Evolutionary conservation across 495 filamentous ascomycete genomes (phyloP).

Genomic region (Daldinia loculata): DNA sequence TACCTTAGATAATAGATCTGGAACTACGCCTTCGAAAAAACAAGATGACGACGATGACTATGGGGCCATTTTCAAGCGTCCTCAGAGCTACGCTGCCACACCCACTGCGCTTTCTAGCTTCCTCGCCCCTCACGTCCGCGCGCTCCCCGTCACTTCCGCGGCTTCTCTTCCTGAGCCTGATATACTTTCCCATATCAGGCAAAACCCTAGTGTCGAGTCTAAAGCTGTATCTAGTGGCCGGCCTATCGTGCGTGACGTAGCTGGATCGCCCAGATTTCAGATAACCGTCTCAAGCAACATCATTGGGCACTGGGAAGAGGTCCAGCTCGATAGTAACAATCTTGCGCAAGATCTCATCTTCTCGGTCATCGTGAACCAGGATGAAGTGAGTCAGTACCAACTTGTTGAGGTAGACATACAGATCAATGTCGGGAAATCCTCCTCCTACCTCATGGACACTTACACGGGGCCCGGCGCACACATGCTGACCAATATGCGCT

Average conservation of each 20-base stretch:
- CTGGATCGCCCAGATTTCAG: neutral
- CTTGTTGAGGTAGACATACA: conserved; percentile 21
- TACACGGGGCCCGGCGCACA: conserved; percentile 28
- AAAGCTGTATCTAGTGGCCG: neutral
- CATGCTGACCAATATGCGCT: conserved; percentile 32
- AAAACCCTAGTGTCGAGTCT: neutral
- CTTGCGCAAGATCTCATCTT: conserved; percentile 33
- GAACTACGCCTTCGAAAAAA: neutral
- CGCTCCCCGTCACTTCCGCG: neutral
- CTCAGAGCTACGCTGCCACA: neutral
- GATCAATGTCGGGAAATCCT: conserved; percentile 5
- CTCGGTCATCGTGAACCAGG: conserved; percentile 10
- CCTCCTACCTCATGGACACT: conserved; percentile 3
- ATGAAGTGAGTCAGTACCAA: conserved; percentile 13
- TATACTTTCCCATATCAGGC: neutral
- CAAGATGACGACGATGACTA: neutral
- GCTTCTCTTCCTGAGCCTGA: neutral
- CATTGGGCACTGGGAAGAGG: conserved; percentile 1
- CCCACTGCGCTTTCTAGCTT: neutral
- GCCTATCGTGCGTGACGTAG: neutral
- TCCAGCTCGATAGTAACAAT: conserved; percentile 15
- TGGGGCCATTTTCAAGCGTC: neutral
- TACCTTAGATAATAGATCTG: neutral
- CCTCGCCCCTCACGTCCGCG: neutral
- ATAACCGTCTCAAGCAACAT: conserved; percentile 14